Conservation (phyloP, 805 yeast species). For the Nakazawaea siamensis region DNA sequence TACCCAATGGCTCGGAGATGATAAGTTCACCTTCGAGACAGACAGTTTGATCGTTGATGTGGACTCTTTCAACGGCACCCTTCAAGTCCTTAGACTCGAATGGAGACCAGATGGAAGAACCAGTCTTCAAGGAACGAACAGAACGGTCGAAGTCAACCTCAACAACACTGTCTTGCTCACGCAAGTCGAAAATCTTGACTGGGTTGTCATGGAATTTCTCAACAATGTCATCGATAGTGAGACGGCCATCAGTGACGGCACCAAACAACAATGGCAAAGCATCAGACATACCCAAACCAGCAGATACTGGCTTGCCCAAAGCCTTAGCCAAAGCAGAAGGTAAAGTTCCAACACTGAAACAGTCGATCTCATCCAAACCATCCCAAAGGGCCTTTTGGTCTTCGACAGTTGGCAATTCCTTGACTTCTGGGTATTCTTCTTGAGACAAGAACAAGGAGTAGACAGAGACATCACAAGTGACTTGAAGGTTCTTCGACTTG, state of each 20-base stretch:
- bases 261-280: constrained; percentile 73
- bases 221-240: constrained; percentile 67
- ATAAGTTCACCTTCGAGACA: constrained; percentile 77
- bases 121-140: constrained; percentile 29
- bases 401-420: constrained; percentile 68
- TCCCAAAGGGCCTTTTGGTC: constrained; percentile 84
- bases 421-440: constrained; percentile 62
- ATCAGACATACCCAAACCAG: constrained; percentile 76
- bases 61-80: constrained; percentile 88
- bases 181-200: constrained; percentile 70
- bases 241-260: constrained; percentile 67
- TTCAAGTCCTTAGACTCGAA: constrained; percentile 44
- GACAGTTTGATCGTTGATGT: constrained; percentile 67
- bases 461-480: constrained; percentile 85
- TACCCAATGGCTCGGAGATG: constrained; percentile 53
- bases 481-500: constrained; percentile 70
- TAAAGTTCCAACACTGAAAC: constrained; percentile 75
- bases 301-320: constrained; percentile 47
- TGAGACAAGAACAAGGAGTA: constrained; percentile 70
- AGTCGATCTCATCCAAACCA: constrained; percentile 63
- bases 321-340: constrained; percentile 69
- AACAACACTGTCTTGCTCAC: constrained; percentile 70
- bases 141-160: constrained; percentile 79
- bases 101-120: constrained; percentile 43
- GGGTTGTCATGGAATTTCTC: constrained; percentile 76